A percentile compares a stretch with the other conserved stretches of the same genome.
Evolutionary conservation across 257 asterid genomes (phyloP).

Genomic region (Salvia miltiorrhiza): DNA sequence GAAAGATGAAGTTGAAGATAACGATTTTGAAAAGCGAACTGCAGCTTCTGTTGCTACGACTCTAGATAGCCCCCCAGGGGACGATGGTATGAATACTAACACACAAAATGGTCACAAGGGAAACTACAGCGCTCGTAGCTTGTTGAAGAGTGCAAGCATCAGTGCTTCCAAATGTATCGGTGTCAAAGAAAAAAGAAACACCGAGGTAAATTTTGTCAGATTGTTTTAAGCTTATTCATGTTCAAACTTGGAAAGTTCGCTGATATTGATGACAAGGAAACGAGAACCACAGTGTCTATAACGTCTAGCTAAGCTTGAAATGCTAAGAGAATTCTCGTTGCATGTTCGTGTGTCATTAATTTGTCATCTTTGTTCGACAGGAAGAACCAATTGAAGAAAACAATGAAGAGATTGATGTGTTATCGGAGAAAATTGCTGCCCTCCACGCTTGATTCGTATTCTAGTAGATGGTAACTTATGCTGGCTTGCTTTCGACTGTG

Average conservation of each 20-base stretch:
- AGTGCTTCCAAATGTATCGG: slow-evolving; percentile 85
- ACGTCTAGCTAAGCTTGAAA: no score
- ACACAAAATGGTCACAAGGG: slow-evolving; percentile 43
- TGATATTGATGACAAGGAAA: no score
- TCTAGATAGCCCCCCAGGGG: slow-evolving; percentile 57
- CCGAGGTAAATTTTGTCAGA: slow-evolving; percentile 47
- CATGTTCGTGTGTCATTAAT: neutral
- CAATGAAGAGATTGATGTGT: slow-evolving; percentile 44
- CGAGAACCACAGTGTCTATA: no score
- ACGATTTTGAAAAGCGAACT: slow-evolving; percentile 55
- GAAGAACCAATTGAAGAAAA: slow-evolving; percentile 39
- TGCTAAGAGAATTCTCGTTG: neutral
- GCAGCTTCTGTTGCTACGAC: slow-evolving; percentile 66
- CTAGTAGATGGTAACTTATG: neutral
- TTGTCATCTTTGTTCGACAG: slow-evolving; percentile 25
- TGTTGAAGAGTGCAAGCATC: slow-evolving; percentile 92
- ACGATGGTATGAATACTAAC: slow-evolving; percentile 29
- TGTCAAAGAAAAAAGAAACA: slow-evolving; percentile 46
- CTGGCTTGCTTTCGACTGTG: neutral
- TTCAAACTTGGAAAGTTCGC: no score
- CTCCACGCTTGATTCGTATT: slow-evolving; percentile 35
- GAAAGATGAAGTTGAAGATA: slow-evolving; percentile 56
- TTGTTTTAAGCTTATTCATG: neutral
- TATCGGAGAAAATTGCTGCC: slow-evolving; percentile 46
- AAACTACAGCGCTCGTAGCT: slow-evolving; percentile 70